These are phyloP conservation scores for Penicillium subrubescens DNA, from an alignment of 495 filamentous ascomycete species.

Conservation along the genomic window DNA sequence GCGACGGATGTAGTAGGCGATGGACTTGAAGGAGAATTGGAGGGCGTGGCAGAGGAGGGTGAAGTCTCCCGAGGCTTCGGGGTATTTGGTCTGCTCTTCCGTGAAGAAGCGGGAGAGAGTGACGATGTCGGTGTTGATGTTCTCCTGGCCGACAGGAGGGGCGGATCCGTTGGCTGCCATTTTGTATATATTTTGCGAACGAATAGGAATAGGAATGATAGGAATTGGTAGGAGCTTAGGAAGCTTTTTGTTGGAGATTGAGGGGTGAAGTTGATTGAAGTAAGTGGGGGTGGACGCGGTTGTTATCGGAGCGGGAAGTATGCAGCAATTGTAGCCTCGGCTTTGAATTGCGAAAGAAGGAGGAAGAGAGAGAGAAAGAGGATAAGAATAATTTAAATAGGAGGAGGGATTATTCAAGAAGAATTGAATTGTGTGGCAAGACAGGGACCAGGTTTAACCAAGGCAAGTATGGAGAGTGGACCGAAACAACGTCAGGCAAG, in stretches of 20 bases:
- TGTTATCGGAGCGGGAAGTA: constrained; percentile 9
- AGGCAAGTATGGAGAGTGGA: constrained; percentile 12
- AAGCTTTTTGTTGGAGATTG: neutral
- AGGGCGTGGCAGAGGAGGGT: constrained; percentile 98
- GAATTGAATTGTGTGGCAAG: neutral
- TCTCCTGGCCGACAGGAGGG: constrained; percentile 59
- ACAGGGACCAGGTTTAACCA: neutral
- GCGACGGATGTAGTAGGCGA: constrained; percentile 98
- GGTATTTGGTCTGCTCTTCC: constrained; percentile 91
- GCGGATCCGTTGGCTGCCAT: constrained; percentile 43
- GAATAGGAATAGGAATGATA: neutral
- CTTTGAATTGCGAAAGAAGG: neutral
- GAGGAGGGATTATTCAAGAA: neutral
- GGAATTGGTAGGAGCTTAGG: neutral
- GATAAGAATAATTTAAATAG: neutral
- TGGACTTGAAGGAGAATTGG: constrained; percentile 99
- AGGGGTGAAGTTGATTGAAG: neutral
- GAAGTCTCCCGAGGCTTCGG: constrained; percentile 96
- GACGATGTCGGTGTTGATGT: constrained; percentile 93
- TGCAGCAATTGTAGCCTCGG: constrained; percentile 7
- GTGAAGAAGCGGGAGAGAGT: constrained; percentile 94
- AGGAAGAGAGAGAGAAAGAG: neutral
- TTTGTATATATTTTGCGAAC: constrained; percentile 12
- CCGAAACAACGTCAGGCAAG: constrained; percentile 16
- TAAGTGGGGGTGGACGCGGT: constrained; percentile 2